These are phyloP conservation scores for Talaromyces trachyspermus DNA, from an alignment of 495 filamentous ascomycete species.

Conservation along the genomic window DNA sequence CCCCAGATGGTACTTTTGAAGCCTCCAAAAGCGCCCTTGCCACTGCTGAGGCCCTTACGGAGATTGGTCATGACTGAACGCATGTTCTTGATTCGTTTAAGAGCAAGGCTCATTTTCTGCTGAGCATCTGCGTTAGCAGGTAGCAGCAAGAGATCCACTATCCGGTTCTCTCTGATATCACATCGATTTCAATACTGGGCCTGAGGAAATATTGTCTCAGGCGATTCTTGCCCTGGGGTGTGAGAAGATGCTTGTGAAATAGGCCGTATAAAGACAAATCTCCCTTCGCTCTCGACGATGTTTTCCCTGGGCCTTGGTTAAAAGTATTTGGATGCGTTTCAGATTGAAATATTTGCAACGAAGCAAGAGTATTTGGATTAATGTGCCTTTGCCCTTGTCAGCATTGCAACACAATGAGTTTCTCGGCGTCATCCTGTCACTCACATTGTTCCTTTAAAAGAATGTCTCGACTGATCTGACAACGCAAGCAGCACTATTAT, in stretches of 20 bases:
- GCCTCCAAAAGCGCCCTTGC: slow-evolving; percentile 45
- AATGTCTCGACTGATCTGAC: slow-evolving; percentile 71
- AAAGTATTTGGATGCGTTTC: slow-evolving; percentile 82
- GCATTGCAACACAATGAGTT: neutral
- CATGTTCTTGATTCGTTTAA: slow-evolving; percentile 76
- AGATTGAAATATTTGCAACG: slow-evolving; percentile 78
- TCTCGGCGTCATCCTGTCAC: slow-evolving; percentile 7
- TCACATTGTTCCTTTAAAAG: slow-evolving; percentile 68
- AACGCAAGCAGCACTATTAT: slow-evolving; percentile 42
- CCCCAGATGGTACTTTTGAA: slow-evolving; percentile 68
- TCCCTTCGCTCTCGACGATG: slow-evolving; percentile 70
- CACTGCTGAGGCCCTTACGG: slow-evolving; percentile 64
- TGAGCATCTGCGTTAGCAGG: slow-evolving; percentile 58
- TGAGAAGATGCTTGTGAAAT: slow-evolving; percentile 69
- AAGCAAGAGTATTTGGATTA: slow-evolving; percentile 68
- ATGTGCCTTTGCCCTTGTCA: slow-evolving; percentile 54
- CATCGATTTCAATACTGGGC: slow-evolving; percentile 58
- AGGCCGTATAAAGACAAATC: slow-evolving; percentile 84
- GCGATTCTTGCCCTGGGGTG: slow-evolving; percentile 69
- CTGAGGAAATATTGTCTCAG: slow-evolving; percentile 81
- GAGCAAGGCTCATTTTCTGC: slow-evolving; percentile 49
- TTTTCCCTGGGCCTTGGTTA: slow-evolving; percentile 65
- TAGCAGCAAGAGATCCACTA: slow-evolving; percentile 59
- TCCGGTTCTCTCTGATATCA: slow-evolving; percentile 68
- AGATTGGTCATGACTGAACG: slow-evolving; percentile 62